Conservation (phyloP, 352 stramenopile genomes). For the Pythium rhizo-oryzae region DNA sequence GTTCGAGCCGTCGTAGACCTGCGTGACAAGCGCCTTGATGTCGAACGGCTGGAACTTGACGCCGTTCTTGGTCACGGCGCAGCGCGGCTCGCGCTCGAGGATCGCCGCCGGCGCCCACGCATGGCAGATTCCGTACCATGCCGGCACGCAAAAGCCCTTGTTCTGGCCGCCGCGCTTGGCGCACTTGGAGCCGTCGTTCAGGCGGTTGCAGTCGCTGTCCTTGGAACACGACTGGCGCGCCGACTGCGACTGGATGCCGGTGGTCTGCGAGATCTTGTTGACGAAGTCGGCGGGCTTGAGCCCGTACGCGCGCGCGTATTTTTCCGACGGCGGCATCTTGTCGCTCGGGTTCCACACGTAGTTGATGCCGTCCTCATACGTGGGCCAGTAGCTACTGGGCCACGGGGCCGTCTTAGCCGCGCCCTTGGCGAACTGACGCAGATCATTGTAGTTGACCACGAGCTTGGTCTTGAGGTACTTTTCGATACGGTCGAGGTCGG, state of each 20-base stretch:
- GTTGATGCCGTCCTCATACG: background rate
- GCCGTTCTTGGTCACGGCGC: conserved; percentile 18
- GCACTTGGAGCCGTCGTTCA: too few relatives aligned
- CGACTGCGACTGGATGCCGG: too few relatives aligned
- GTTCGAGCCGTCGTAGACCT: conserved; percentile 28
- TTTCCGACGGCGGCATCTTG: background rate
- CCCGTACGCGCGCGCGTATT: too few relatives aligned
- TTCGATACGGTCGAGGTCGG: conserved; percentile 21
- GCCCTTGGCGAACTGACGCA: conserved; percentile 16
- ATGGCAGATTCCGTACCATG: conserved; percentile 20
- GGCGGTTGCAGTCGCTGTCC: too few relatives aligned
- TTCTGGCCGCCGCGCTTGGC: too few relatives aligned
- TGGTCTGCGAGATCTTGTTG: conserved; percentile 1
- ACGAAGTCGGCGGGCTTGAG: background rate
- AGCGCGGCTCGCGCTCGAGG: conserved; percentile 22
- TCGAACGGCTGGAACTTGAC: conserved; percentile 30
- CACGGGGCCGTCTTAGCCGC: background rate
- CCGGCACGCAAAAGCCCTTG: conserved; percentile 20
- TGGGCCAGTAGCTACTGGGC: background rate
- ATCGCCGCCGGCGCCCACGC: conserved; percentile 25
- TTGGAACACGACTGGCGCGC: too few relatives aligned
- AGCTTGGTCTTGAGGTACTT: conserved; percentile 22
- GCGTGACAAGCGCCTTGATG: conserved; percentile 26
- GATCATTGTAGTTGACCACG: conserved; percentile 23
- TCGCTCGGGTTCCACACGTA: background rate